Evolutionary conservation across 2,329 filamentous ascomycete species (phyloP).

Genomic region (Aspergillus ochraceoroseus): DNA sequence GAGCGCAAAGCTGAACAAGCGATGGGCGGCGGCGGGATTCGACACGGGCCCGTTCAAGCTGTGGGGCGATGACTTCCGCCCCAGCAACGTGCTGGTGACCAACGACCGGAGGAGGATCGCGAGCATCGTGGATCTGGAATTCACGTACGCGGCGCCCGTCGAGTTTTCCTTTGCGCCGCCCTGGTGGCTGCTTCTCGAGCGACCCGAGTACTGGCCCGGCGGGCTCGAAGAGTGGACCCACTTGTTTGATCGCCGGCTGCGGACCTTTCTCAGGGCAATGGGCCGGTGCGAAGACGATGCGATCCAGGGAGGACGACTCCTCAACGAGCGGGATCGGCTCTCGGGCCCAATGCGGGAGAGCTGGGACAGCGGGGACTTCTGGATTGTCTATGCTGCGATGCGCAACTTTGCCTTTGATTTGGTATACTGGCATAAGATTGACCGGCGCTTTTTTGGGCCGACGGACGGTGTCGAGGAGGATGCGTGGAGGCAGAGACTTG

Average conservation of each 20-base stretch:
- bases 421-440: constrained; percentile 16
- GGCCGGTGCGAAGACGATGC: constrained; percentile 10
- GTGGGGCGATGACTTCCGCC: constrained; percentile 22
- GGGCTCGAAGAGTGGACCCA: constrained; percentile 19
- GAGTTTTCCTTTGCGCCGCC: constrained; percentile 18
- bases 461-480: background rate
- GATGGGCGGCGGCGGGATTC: constrained; percentile 4
- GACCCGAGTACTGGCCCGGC: constrained; percentile 19
- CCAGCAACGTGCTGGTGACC: constrained; percentile 16
- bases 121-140: constrained; percentile 23
- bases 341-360: constrained; percentile 10
- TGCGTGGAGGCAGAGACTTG: constrained; percentile 14
- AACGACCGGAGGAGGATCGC: constrained; percentile 9
- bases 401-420: constrained; percentile 16
- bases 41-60: constrained; percentile 24
- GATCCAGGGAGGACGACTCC: constrained; percentile 8
- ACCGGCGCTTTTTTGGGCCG: constrained; percentile 11
- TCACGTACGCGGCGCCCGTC: constrained; percentile 18
- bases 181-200: constrained; percentile 21
- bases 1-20: constrained; percentile 18
- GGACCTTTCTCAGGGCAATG: constrained; percentile 16
- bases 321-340: constrained; percentile 13
- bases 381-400: constrained; percentile 9
- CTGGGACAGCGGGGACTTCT: constrained; percentile 15
- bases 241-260: constrained; percentile 14